Base-by-base conservation (phyloP, 345 rosid genomes). In the Heritiera fomes region DNA sequence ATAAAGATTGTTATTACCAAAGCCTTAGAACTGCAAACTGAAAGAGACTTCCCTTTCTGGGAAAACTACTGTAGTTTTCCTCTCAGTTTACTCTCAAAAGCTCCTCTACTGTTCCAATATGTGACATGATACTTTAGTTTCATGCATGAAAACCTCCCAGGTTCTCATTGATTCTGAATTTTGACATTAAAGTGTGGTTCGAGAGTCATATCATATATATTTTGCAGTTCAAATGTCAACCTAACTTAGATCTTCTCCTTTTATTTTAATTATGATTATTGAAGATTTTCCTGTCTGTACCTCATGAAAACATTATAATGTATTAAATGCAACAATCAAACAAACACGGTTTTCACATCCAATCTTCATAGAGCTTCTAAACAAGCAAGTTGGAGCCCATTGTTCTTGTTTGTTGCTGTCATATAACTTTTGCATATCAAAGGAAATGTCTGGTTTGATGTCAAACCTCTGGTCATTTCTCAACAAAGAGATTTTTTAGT, bases 171-270 rank as follows among this genome's bases (percentile, higher is more conserved):
- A 56, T 68, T 70, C 34, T 28, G 58, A 70, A 47, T 47, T 47
- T 43, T 70, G 58, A 49, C 41, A 49, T 13, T 49, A 47, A 7
- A 47, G 41, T 7, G 7, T 30, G 17, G 73, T 69, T 69, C n/a
- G 3, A 2, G 56, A 13, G 73, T 68, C 73, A 68, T 45, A 28
- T 69, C 73, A 69, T 12, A 23, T 34, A 34, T 47, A 45, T 47
- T 46, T 69, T 46, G 41, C 74, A 70, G 74, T 47, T 70, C 58
- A 70, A 47, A 71, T 50, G 75, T 71, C 60, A 71, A 71, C 59
- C 75, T 45, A 14, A 17, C 14, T 71, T 50, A 15, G 43, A 71
- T 13, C 41, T 62, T 55, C 5, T 62, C 32, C 41, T 62, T 30
- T 18, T 47, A 7, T 69, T 30, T 62, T 46, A 46, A 20, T 46